A percentile compares a stretch with the other conserved stretches of the same genome.
phyloP scores from a whole-genome alignment of 2,329 filamentous ascomycete genomes.

The Penicillium frequentans region DNA sequence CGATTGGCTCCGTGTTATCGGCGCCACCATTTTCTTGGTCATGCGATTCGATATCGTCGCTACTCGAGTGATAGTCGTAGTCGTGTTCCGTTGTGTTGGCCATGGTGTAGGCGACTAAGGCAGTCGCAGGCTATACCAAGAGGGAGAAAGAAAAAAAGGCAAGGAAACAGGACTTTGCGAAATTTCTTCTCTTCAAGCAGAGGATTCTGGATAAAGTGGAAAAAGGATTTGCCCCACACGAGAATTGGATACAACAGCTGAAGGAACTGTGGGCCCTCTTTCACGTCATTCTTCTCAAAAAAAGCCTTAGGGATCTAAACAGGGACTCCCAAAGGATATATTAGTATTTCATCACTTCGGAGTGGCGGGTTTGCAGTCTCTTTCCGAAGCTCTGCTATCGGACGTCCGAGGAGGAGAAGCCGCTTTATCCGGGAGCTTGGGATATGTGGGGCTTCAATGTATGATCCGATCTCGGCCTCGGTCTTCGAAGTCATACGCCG shows the following conservation, averaged over 20 bases:
- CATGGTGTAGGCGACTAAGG: not conserved
- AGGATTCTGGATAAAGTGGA: not conserved
- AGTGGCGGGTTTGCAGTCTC: constrained; percentile 1
- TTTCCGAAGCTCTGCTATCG: constrained; percentile 8
- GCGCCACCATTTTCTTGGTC: constrained; percentile 2
- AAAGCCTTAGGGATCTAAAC: not conserved
- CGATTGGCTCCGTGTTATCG: not conserved
- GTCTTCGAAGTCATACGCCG: not conserved
- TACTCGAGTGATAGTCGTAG: constrained; percentile 9
- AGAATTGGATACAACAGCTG: not conserved
- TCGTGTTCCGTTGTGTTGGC: constrained; percentile 2
- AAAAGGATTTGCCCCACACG: constrained; percentile 9
- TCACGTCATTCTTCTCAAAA: not conserved
- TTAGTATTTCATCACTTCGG: not conserved
- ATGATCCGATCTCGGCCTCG: constrained; percentile 4
- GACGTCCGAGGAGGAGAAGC: constrained; percentile 22
- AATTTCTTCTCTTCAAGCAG: not conserved
- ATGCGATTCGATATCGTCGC: constrained; percentile 10
- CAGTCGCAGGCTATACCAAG: not conserved
- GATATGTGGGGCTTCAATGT: constrained; percentile 3
- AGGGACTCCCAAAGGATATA: not conserved
- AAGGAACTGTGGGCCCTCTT: not conserved
- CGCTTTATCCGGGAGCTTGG: constrained; percentile 28
- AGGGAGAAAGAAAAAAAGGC: not conserved
- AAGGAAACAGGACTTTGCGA: not conserved